These are phyloP conservation scores for Termitomyces heimii DNA, from an alignment of 768 basidiomycete genomes.

Conservation along the genomic window DNA sequence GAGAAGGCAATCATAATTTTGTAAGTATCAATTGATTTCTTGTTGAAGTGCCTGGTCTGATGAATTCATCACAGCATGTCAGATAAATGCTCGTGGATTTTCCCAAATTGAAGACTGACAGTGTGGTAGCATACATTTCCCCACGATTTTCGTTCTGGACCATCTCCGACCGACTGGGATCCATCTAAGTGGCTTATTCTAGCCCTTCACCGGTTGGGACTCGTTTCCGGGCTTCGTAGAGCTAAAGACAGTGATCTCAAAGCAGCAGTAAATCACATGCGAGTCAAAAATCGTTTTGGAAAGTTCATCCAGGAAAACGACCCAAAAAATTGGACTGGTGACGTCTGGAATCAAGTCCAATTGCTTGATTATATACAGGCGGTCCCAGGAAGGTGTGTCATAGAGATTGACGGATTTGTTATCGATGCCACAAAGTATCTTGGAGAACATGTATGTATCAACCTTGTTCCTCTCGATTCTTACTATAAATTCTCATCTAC, in stretches of 20 bases:
- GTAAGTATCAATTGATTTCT: background rate
- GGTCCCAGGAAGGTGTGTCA: conserved; percentile 34
- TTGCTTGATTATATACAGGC: conserved; percentile 25
- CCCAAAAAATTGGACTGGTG: background rate
- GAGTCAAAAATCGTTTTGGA: background rate
- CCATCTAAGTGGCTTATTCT: conserved; percentile 78
- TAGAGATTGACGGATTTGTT: conserved; percentile 55
- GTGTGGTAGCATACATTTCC: conserved; percentile 63
- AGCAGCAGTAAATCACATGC: background rate
- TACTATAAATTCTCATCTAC: background rate
- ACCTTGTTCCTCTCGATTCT: background rate
- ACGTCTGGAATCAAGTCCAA: conserved; percentile 33
- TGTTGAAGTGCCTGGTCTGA: background rate
- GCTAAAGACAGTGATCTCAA: background rate
- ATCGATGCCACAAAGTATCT: conserved; percentile 60
- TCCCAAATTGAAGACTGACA: conserved; percentile 12
- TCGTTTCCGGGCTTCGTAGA: conserved; percentile 33
- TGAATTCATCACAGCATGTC: background rate
- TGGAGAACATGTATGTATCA: conserved; percentile 57
- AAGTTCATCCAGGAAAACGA: background rate
- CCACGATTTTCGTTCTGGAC: conserved; percentile 71
- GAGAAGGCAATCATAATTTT: conserved; percentile 2
- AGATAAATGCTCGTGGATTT: background rate
- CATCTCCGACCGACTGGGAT: conserved; percentile 61
- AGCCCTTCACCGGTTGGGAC: conserved; percentile 39